A percentile compares a stretch with the other conserved stretches of the same genome.
These are phyloP conservation scores for Hemileia vastatrix DNA, from an alignment of 1,284 basidiomycete genomes.

Conservation along the genomic window DNA sequence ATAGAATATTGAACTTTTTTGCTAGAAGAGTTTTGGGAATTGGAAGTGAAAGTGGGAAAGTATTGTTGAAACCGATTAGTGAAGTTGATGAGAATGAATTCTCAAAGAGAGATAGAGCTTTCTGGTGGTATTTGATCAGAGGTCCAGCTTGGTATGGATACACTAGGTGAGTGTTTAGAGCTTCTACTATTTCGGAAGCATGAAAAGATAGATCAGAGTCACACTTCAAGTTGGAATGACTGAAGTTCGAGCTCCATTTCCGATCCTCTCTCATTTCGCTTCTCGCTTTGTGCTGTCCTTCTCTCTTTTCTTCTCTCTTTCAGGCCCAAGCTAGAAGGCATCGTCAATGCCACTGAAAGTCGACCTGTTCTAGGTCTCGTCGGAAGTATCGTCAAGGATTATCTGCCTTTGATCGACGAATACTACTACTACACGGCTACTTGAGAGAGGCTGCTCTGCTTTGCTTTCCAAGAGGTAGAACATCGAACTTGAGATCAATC, in stretches of 20 bases:
- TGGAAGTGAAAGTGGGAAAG: too few species aligned
- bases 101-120: slow-evolving; percentile 65
- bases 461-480: too few species aligned
- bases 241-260: not conserved
- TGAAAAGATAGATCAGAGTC: too few species aligned
- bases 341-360: slow-evolving; percentile 53
- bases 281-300: slow-evolving; percentile 8
- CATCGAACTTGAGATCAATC: too few species aligned
- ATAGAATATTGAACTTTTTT: too few species aligned
- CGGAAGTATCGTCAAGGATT: slow-evolving; percentile 69
- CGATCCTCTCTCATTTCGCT: not conserved
- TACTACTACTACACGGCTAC: slow-evolving; percentile 67
- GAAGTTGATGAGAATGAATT: slow-evolving; percentile 55
- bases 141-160: slow-evolving; percentile 79
- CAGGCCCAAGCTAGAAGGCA: slow-evolving; percentile 63
- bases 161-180: slow-evolving; percentile 54
- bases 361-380: slow-evolving; percentile 65
- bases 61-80: too few species aligned
- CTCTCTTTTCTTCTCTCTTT: slow-evolving; percentile 13
- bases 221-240: not conserved
- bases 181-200: not conserved
- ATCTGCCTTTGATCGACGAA: slow-evolving; percentile 85
- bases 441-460: too few species aligned
- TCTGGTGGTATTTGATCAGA: slow-evolving; percentile 74
- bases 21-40: too few species aligned